phyloP scores from a whole-genome alignment of 805 yeast species.

The Ogataea neopini region DNA sequence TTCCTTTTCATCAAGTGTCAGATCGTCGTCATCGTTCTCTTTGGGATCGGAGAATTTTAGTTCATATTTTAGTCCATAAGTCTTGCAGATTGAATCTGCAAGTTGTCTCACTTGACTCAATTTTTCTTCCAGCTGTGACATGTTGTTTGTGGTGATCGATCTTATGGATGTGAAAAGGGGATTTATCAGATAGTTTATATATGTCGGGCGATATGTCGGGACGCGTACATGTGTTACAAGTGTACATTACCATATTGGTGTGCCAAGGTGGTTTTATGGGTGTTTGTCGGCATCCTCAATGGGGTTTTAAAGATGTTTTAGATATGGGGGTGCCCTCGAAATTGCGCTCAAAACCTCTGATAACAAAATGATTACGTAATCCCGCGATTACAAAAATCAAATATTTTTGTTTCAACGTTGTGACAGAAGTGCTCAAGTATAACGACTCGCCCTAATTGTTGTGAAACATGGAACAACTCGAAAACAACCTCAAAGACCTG shows the following conservation, averaged over 20 bases:
- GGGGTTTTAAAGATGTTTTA: not conserved
- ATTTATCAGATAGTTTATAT: slow-evolving; percentile 14
- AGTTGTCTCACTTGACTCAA: slow-evolving; percentile 13
- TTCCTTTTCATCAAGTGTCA: slow-evolving; percentile 11
- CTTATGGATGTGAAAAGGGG: slow-evolving; percentile 2
- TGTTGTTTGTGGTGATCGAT: slow-evolving; percentile 3
- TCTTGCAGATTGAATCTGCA: slow-evolving; percentile 15
- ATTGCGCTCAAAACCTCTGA: not conserved
- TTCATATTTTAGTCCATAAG: slow-evolving; percentile 16
- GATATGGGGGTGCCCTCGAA: not conserved
- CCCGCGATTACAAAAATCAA: not conserved
- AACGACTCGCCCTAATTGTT: too few relatives aligned
- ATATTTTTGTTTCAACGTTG: too few relatives aligned
- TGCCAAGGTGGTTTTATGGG: not conserved
- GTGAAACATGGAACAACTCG: slow-evolving; percentile 24
- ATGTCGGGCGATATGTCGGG: too few relatives aligned
- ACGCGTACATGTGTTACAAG: too few relatives aligned
- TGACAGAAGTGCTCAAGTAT: too few relatives aligned
- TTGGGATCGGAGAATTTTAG: slow-evolving; percentile 15
- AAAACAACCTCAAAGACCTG: slow-evolving; percentile 25
- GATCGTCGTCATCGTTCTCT: slow-evolving; percentile 4
- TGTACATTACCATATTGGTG: too few relatives aligned
- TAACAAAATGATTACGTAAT: not conserved
- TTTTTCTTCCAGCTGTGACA: slow-evolving; percentile 17
- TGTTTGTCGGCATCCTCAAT: not conserved